Evolutionary conservation across 768 basidiomycete species (phyloP).

Genomic region (Cyathus striatus): DNA sequence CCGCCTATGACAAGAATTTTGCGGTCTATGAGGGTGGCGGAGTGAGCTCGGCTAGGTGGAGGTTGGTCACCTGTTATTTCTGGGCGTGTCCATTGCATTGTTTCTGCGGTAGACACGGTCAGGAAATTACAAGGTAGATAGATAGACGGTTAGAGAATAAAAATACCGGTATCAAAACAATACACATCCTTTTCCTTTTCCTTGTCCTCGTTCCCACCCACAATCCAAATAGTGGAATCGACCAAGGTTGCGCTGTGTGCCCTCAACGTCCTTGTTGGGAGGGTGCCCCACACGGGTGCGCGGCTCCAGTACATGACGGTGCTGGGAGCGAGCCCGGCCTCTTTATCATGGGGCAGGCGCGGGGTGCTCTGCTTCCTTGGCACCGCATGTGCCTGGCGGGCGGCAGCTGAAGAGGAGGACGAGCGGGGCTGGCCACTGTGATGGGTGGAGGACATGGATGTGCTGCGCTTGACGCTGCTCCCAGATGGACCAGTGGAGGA

Average conservation of each 20-base stretch:
- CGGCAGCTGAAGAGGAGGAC: constrained; percentile 5
- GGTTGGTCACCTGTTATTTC: constrained; percentile 75
- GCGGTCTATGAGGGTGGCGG: constrained; percentile 76
- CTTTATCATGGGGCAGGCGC: constrained; percentile 55
- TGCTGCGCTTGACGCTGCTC: constrained; percentile 12
- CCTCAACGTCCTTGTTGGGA: constrained; percentile 67
- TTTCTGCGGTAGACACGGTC: too few species aligned
- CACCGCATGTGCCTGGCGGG: neutral
- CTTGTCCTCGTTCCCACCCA: constrained; percentile 85
- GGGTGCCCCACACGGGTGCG: constrained; percentile 69
- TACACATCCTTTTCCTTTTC: constrained; percentile 72
- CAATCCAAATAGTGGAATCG: constrained; percentile 79
- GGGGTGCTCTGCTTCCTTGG: constrained; percentile 44
- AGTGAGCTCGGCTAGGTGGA: constrained; percentile 83
- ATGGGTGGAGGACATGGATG: constrained; percentile 11
- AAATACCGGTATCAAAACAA: constrained; percentile 78
- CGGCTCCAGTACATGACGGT: constrained; percentile 84
- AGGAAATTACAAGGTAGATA: neutral
- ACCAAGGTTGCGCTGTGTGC: constrained; percentile 84
- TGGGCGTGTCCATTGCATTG: constrained; percentile 84
- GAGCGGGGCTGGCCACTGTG: too few species aligned
- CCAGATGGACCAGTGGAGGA: constrained; percentile 9
- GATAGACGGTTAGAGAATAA: constrained; percentile 1
- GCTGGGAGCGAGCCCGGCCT: constrained; percentile 56
- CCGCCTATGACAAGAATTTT: constrained; percentile 85